Base-by-base conservation (phyloP, 768 basidiomycete species). In the Sutorius australiensis region DNA sequence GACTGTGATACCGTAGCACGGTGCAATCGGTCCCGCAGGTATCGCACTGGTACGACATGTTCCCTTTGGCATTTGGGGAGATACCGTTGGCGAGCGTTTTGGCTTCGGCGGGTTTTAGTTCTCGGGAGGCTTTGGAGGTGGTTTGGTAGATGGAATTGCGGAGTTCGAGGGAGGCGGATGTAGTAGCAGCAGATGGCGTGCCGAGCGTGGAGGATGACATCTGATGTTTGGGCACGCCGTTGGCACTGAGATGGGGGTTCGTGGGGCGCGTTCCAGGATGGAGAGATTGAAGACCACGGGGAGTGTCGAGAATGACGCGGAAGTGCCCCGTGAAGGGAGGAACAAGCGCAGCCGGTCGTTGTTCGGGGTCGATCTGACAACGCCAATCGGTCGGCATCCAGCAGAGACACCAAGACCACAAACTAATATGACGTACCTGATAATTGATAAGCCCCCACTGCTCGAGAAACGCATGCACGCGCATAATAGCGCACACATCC, bases 371-470 rank as follows among this genome's bases (percentile, higher is more conserved):
- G 64, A 99, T 92, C 95, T 99, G 62, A 2, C 58, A 42, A 53
- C 36, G 40, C 17, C n/a, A 7, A 38, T 38, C 52, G 37, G 55
- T 62, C 16, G 53, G 39, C 34, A 43, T 31, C 38, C 9, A 48
- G 6, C 3, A 16, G 32, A 45, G 49, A 21, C 40, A 30, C 11
- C 7, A 32, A 44, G 2, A 33, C 13, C 5, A 34, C 1, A 24
- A 24, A 24, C 24, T 2, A 24, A 24, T 24, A 24, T 24, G 21
- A 64, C 81, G 51, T 58, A 94, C 95, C 80, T 99, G 97, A 70
- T 99, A 99, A 74, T 99, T 99, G 65, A 99, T 86, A 53, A 99
- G 77, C 0, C 97, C 97, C 97, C 97, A 99, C 64, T 98, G 97
- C 68, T 98, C 97, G 31, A 99, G 77, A 69, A 99, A 98, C 4